Percentiles rank a stretch among this genome's conserved stretches.
phyloP scores from a whole-genome alignment of 2,329 filamentous ascomycete species.

The Teratosphaeriaceae sp. region DNA sequence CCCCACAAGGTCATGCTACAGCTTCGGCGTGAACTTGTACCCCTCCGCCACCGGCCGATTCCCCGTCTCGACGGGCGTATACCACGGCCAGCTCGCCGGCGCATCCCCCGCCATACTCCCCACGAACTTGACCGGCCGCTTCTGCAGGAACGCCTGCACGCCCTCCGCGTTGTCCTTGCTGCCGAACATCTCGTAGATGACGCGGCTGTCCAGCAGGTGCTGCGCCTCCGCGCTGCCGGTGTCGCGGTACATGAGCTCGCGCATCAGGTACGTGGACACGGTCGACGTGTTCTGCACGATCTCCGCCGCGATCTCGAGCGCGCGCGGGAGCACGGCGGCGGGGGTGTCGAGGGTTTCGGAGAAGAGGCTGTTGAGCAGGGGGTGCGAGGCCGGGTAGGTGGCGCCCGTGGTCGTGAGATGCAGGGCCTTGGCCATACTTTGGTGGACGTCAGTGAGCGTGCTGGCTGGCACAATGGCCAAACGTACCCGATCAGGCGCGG shows the following conservation, averaged over 20 bases:
- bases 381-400: conserved; percentile 45
- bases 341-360: conserved; percentile 54
- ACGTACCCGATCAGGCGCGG: conserved; percentile 58
- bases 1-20: conserved; percentile 17
- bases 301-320: conserved; percentile 60
- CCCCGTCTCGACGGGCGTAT: conserved; percentile 49
- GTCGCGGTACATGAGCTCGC: conserved; percentile 62
- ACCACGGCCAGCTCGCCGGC: conserved; percentile 61
- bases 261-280: conserved; percentile 60
- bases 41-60: conserved; percentile 31
- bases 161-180: conserved; percentile 61
- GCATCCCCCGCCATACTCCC: conserved; percentile 55
- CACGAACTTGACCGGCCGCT: conserved; percentile 56
- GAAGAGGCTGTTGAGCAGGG: conserved; percentile 55
- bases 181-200: conserved; percentile 56
- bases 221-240: conserved; percentile 58
- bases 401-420: conserved; percentile 61
- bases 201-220: conserved; percentile 60
- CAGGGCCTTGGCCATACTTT: conserved; percentile 49
- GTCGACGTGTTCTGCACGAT: conserved; percentile 60
- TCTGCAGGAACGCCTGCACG: conserved; percentile 62
- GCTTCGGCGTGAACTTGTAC: conserved; percentile 21
- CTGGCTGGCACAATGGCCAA: neutral
- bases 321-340: conserved; percentile 56
- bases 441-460: neutral